A percentile compares a stretch with the other conserved stretches of the same genome.
These are phyloP conservation scores for Lobulomyces angularis DNA, from an alignment of 192 early-diverging fungal species.

Conservation along the genomic window DNA sequence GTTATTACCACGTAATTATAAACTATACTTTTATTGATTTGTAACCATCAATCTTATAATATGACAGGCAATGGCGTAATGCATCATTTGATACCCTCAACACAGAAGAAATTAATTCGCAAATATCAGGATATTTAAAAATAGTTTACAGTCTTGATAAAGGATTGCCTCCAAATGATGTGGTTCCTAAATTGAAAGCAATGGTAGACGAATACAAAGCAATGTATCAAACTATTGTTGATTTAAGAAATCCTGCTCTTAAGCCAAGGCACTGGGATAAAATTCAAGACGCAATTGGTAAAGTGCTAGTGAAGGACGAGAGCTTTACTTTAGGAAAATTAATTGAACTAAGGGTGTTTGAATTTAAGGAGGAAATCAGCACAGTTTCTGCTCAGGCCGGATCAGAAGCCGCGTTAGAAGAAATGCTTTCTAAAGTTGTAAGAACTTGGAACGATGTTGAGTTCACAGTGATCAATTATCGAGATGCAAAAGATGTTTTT, in stretches of 20 bases:
- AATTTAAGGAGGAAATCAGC: constrained; percentile 48
- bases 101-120: constrained; percentile 43
- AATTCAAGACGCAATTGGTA: constrained; percentile 45
- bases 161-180: constrained; percentile 53
- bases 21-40: not conserved
- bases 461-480: constrained; percentile 36
- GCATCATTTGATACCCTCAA: constrained; percentile 35
- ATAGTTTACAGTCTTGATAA: constrained; percentile 47
- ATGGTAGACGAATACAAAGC: constrained; percentile 40
- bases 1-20: constrained; percentile 25
- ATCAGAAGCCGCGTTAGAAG: constrained; percentile 45
- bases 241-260: constrained; percentile 49
- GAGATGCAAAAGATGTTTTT: constrained; percentile 49
- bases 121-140: constrained; percentile 37
- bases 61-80: constrained; percentile 29
- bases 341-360: constrained; percentile 37
- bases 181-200: constrained; percentile 42
- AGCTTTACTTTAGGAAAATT: constrained; percentile 37
- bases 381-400: constrained; percentile 41
- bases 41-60: not conserved
- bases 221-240: constrained; percentile 46
- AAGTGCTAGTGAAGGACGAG: constrained; percentile 34
- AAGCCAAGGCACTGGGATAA: constrained; percentile 50
- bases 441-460: constrained; percentile 45
- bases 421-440: constrained; percentile 45